Percentiles rank a stretch among this genome's conserved stretches.
Evolutionary conservation across 1,284 basidiomycete species (phyloP).

Genomic region (Malassezia sp.): DNA sequence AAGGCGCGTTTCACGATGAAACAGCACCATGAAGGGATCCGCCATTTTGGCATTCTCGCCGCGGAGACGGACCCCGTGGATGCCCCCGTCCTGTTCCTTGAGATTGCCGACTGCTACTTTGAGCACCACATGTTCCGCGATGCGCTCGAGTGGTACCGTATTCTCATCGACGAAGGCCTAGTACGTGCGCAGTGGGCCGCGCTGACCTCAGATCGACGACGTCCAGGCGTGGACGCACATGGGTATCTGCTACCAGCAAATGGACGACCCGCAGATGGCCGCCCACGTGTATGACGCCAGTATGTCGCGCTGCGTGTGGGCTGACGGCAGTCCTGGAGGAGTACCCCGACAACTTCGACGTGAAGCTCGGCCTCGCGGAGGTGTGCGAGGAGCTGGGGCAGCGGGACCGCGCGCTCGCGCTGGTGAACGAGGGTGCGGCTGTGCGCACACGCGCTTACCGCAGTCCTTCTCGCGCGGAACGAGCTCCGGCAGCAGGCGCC

Average conservation of each 20-base stretch:
- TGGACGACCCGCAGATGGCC: slow-evolving; percentile 25
- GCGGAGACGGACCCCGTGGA: slow-evolving; percentile 25
- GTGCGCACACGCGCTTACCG: no score
- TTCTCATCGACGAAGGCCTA: slow-evolving; percentile 18
- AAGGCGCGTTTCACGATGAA: slow-evolving; percentile 71
- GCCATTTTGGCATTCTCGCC: slow-evolving; percentile 29
- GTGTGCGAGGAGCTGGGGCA: slow-evolving; percentile 70
- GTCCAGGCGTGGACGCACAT: slow-evolving; percentile 28
- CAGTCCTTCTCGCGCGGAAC: slow-evolving; percentile 44
- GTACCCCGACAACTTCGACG: slow-evolving; percentile 62
- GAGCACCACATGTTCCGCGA: slow-evolving; percentile 29
- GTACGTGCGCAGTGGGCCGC: no score
- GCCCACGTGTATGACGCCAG: slow-evolving; percentile 46
- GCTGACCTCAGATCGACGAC: no score
- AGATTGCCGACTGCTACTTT: slow-evolving; percentile 33
- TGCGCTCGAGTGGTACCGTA: slow-evolving; percentile 28
- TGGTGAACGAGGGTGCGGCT: slow-evolving; percentile 80
- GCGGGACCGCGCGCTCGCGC: slow-evolving; percentile 66
- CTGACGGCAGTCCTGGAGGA: slow-evolving; percentile 64
- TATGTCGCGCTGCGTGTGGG: no score
- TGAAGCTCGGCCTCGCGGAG: slow-evolving; percentile 56
- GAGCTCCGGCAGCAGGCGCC: slow-evolving; percentile 3
- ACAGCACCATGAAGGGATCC: slow-evolving; percentile 69
- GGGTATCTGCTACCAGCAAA: slow-evolving; percentile 32
- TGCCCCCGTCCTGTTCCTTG: slow-evolving; percentile 25